Base-by-base conservation (phyloP, 129 eudicot genomes). In the Flaveria robusta region DNA sequence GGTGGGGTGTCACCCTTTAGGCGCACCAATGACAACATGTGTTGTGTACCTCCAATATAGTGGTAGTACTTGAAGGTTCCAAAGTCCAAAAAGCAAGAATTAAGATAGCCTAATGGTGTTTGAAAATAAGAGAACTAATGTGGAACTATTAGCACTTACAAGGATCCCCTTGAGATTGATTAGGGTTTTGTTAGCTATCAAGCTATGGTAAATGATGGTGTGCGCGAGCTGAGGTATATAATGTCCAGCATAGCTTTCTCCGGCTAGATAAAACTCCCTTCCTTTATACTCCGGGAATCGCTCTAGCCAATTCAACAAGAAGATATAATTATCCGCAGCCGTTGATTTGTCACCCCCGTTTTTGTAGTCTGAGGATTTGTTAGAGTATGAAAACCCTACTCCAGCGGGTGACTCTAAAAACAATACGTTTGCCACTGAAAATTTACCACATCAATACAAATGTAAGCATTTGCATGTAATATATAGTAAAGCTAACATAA, bases 181-280 rank as follows among this genome's bases (percentile, higher is more conserved):
- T 56, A 88, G 41, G 46, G 81, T 81, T 47, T 82, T 83, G 66
- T 84, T 82, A 3, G 88, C 85, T 47, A 70, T 77, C 13, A 74
- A 71, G 84, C 90, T 93, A 76, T 90, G 85, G 63, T 81, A 47
- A 19, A 86, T 80, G 78, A 93, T 88, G 7, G 89, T 87, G n/a
- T 88, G 91, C 23, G 96, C 98, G n/a, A 93, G 87, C 6, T 90
- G 95, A 71, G 98, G 98, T 20, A 90, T 97, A 14, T 93, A 93
- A 68, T 88, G 97, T 12, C 96, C 97, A 0, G 95, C 94, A 8
- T 89, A 92, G 24, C 96, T 89, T 75, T 92, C 97, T 2, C 97
- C 97, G 0, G 96, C 49, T 3, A 92, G 77, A 75, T 87, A 92
- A 68, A 92, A 68, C 1, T 89, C 93, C 42, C 96, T 82, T 11